phyloP scores from a whole-genome alignment of 2,329 filamentous ascomycete genomes.

The Alternaria triticimaculans region DNA sequence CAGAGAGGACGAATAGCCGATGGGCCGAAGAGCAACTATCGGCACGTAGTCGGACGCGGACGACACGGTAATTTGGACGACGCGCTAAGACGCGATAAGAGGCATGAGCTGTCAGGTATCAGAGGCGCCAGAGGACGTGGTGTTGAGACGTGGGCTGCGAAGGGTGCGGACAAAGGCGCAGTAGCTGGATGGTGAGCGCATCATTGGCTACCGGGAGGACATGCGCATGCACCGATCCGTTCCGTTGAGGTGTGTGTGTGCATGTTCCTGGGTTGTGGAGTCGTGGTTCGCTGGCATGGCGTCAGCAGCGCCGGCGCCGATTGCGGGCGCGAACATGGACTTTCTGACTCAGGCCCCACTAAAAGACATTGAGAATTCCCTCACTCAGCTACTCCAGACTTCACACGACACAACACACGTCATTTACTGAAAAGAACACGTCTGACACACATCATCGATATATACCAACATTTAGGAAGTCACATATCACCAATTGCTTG shows the following conservation, averaged over 20 bases:
- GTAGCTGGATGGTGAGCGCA: background rate
- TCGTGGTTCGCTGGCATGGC: conserved; percentile 5
- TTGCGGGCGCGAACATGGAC: conserved; percentile 6
- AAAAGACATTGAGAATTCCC: conserved; percentile 11
- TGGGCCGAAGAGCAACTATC: background rate
- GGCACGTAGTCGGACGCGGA: background rate
- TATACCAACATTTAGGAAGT: background rate
- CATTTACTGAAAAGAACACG: background rate
- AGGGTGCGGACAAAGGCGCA: background rate
- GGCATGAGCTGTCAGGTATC: conserved; percentile 4
- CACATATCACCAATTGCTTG: background rate
- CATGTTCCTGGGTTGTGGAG: background rate
- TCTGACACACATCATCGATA: background rate
- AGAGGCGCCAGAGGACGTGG: background rate
- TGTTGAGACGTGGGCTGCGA: background rate
- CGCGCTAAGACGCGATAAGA: conserved; percentile 1
- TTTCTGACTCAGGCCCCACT: conserved; percentile 26
- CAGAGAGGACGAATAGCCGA: background rate
- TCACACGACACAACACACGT: conserved; percentile 12
- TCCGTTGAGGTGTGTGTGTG: background rate
- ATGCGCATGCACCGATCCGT: conserved; percentile 2
- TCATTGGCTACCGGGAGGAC: background rate
- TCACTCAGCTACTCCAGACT: conserved; percentile 13
- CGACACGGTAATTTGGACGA: background rate
- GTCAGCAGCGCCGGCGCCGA: conserved; percentile 8